phyloP scores from a whole-genome alignment of 2,329 filamentous ascomycete species.

The Periconia sp. region DNA sequence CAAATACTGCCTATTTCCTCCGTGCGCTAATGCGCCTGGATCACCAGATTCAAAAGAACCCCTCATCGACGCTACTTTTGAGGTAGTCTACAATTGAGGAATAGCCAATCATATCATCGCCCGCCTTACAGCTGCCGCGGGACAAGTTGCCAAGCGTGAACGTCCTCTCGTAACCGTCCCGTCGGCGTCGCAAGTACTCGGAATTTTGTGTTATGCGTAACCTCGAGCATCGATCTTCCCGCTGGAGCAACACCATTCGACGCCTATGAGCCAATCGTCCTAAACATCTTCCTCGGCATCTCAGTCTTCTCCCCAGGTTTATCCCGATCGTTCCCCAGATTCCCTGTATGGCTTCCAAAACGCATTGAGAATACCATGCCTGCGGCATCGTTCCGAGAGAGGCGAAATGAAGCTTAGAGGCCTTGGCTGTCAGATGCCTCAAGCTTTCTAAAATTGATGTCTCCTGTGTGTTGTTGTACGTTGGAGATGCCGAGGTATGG shows the following conservation, averaged over 20 bases:
- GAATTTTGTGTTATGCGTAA: neutral
- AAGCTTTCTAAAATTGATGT: too few relatives aligned
- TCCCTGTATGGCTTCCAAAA: neutral
- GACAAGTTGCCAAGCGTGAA: constrained; percentile 2
- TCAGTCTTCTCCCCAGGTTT: neutral
- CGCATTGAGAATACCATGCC: neutral
- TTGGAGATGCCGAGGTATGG: neutral
- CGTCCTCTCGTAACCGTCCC: constrained; percentile 1
- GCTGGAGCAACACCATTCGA: neutral
- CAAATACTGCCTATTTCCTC: neutral
- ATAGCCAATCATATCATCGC: neutral
- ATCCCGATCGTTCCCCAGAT: neutral
- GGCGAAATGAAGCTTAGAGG: neutral
- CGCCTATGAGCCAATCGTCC: constrained; percentile 8
- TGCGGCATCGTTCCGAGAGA: neutral
- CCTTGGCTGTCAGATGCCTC: constrained; percentile 8
- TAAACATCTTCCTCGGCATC: constrained; percentile 11
- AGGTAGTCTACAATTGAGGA: neutral
- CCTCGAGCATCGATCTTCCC: neutral
- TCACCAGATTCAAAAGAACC: neutral
- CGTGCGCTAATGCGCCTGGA: neutral
- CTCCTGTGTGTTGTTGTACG: too few relatives aligned
- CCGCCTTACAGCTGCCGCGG: neutral
- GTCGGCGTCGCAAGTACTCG: constrained; percentile 1
- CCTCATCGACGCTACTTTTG: neutral